phyloP scores from a whole-genome alignment of 2,329 filamentous ascomycete genomes.

The Cladobotryum protrusum region DNA sequence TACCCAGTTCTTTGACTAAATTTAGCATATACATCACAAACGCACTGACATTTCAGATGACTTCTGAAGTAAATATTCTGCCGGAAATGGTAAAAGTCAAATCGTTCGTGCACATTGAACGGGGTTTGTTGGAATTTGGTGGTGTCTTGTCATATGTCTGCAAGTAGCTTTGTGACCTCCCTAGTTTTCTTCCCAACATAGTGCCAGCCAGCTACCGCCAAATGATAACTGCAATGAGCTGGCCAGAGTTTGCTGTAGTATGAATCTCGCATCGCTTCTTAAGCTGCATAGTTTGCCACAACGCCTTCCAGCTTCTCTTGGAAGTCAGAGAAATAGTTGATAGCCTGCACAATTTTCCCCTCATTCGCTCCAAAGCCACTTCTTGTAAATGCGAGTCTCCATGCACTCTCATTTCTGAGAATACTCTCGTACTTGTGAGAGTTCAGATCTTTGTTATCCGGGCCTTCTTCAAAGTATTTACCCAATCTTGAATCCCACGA shows the following conservation, averaged over 20 bases:
- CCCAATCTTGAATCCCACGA: too few species aligned
- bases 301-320: constrained; percentile 44
- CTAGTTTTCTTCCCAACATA: too few species aligned
- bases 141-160: not conserved
- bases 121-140: not conserved
- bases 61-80: not conserved
- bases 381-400: constrained; percentile 45
- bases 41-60: not conserved
- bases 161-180: too few species aligned
- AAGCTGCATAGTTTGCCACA: constrained; percentile 22
- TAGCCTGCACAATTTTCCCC: constrained; percentile 46
- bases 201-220: too few species aligned
- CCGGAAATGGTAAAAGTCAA: not conserved
- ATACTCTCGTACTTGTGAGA: too few species aligned
- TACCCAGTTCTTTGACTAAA: not conserved
- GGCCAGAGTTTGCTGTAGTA: not conserved
- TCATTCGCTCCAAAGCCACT: constrained; percentile 41
- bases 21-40: not conserved
- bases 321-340: constrained; percentile 53
- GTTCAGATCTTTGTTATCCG: too few species aligned
- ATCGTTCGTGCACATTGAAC: too few species aligned
- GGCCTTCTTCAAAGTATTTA: too few species aligned
- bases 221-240: too few species aligned
- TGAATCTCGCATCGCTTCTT: not conserved
- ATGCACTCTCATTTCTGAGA: constrained; percentile 34